Percentiles rank a stretch among this genome's conserved stretches.
Evolutionary conservation across 2,329 filamentous ascomycete species (phyloP).

Genomic region (Xylaria multiplex): DNA sequence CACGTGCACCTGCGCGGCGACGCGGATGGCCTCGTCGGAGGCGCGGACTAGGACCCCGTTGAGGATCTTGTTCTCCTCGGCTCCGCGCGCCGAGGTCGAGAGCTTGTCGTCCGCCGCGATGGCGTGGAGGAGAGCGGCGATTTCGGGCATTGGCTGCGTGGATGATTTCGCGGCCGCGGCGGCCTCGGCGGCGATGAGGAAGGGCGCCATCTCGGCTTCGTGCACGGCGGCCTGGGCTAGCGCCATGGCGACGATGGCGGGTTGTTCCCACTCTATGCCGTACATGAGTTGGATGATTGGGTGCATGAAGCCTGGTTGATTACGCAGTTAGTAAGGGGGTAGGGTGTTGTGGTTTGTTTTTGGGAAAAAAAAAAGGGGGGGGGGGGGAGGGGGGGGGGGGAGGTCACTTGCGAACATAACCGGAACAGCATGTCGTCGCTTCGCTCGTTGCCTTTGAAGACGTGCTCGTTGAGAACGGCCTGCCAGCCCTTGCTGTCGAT

Average conservation of each 20-base stretch:
- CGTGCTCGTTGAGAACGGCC: slow-evolving; percentile 69
- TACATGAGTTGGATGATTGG: slow-evolving; percentile 88
- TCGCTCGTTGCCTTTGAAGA: slow-evolving; percentile 73
- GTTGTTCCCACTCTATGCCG: slow-evolving; percentile 83
- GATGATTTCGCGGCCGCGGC: slow-evolving; percentile 47
- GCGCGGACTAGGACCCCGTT: slow-evolving; percentile 75
- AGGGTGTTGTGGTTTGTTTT: too few species aligned
- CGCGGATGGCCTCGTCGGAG: slow-evolving; percentile 68
- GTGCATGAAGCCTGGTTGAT: slow-evolving; percentile 71
- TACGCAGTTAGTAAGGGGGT: neutral
- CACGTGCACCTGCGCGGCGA: slow-evolving; percentile 69
- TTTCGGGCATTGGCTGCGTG: slow-evolving; percentile 51
- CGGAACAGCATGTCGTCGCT: slow-evolving; percentile 76
- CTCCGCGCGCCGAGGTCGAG: slow-evolving; percentile 58
- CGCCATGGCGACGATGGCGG: slow-evolving; percentile 81
- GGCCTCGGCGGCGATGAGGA: slow-evolving; percentile 65
- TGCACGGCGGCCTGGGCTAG: slow-evolving; percentile 82
- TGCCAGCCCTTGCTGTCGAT: slow-evolving; percentile 73
- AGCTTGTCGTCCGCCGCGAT: slow-evolving; percentile 68
- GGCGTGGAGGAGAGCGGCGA: slow-evolving; percentile 71
- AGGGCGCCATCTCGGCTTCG: slow-evolving; percentile 61
- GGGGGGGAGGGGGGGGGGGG: neutral
- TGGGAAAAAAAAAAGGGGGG: too few species aligned
- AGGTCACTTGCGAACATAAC: slow-evolving; percentile 69
- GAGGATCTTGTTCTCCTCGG: slow-evolving; percentile 70